phyloP scores from a whole-genome alignment of 768 basidiomycete genomes.

The Tricholoma bakamatsutake region DNA sequence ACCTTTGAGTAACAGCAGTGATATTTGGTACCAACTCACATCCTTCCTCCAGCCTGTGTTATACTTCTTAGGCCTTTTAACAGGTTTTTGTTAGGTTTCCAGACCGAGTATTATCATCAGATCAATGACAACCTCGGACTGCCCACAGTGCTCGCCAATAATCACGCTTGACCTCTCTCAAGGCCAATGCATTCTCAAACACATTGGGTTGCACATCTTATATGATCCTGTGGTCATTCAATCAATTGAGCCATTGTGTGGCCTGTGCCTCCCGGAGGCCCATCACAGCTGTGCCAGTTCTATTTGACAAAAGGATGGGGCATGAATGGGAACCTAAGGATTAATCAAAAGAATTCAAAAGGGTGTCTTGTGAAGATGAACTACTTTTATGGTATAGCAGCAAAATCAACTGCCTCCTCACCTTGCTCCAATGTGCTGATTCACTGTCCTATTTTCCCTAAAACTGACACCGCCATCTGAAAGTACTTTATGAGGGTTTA shows the following conservation, averaged over 20 bases:
- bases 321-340: conserved; percentile 1
- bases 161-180: not conserved
- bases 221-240: not conserved
- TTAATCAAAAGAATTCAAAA: not conserved
- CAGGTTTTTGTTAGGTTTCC: too few relatives aligned
- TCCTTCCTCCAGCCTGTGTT: too few relatives aligned
- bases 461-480: not conserved
- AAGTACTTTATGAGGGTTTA: conserved; percentile 15
- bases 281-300: conserved; percentile 1
- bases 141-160: conserved; percentile 1
- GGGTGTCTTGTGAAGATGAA: not conserved
- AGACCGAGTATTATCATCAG: too few relatives aligned
- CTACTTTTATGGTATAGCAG: not conserved
- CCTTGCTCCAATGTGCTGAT: conserved; percentile 7
- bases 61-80: too few relatives aligned
- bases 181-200: not conserved
- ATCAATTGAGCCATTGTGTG: not conserved
- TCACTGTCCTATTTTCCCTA: not conserved
- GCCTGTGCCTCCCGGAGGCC: conserved; percentile 3
- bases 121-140: conserved; percentile 3
- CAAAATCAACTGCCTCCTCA: not conserved
- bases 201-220: conserved; percentile 1
- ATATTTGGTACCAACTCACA: too few relatives aligned
- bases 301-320: conserved; percentile 4
- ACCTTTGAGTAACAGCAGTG: too few relatives aligned